phyloP scores from a whole-genome alignment of 371 early-diverging fungal genomes.

The Sporodiniella umbellata region DNA sequence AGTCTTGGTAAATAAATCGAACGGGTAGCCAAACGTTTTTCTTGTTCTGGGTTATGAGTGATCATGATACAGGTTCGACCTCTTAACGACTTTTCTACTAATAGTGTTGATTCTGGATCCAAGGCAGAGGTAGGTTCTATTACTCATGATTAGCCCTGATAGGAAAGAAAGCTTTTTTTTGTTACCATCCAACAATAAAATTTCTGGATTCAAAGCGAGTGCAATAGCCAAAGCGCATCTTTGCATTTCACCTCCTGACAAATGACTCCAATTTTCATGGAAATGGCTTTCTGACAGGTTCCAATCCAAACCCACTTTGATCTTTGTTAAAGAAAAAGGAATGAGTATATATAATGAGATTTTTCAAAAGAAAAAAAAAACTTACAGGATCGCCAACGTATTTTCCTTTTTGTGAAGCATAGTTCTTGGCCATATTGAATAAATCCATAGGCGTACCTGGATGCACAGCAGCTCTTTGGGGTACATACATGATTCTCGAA shows the following conservation, averaged over 20 bases:
- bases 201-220: constrained; percentile 70
- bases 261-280: constrained; percentile 67
- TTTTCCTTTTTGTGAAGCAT: constrained; percentile 52
- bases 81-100: constrained; percentile 73
- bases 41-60: constrained; percentile 80
- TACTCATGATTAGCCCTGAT: too few relatives aligned
- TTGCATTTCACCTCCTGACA: constrained; percentile 90
- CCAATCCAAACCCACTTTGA: constrained; percentile 66
- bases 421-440: constrained; percentile 55
- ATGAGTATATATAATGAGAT: not conserved
- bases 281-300: constrained; percentile 66
- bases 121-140: constrained; percentile 85
- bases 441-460: constrained; percentile 75
- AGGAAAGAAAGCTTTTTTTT: not conserved
- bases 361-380: too few relatives aligned
- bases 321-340: constrained; percentile 14
- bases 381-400: constrained; percentile 60
- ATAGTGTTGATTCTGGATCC: constrained; percentile 67
- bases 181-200: constrained; percentile 80
- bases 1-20: constrained; percentile 12
- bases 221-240: constrained; percentile 79
- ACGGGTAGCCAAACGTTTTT: constrained; percentile 60
- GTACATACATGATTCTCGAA: constrained; percentile 80
- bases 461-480: constrained; percentile 78
- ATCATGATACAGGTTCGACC: constrained; percentile 72